Evolutionary conservation across 345 rosid species (phyloP).

Genomic region (Populus euphratica): DNA sequence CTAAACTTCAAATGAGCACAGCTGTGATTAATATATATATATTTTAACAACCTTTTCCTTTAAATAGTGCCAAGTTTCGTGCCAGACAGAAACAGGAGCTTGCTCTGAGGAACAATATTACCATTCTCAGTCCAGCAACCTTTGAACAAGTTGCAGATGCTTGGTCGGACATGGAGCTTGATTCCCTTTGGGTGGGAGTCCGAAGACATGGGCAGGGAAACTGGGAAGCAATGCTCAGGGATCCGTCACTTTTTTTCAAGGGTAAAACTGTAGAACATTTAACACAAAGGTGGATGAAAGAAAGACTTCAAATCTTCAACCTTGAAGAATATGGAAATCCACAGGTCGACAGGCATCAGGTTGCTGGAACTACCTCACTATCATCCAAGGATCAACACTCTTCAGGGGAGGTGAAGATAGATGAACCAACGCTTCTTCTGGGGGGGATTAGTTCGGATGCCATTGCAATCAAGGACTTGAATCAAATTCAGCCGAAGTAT

Average conservation of each 20-base stretch:
- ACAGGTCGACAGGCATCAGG: neutral
- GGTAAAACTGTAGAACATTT: slow-evolving; percentile 10
- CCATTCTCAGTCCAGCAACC: neutral
- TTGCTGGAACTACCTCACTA: neutral
- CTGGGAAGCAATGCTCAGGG: slow-evolving; percentile 14
- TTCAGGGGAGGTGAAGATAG: neutral
- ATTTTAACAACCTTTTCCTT: neutral
- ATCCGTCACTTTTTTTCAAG: slow-evolving; percentile 6
- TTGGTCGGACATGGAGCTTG: slow-evolving; percentile 25
- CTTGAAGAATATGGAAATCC: neutral
- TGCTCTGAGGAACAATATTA: neutral
- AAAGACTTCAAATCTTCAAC: neutral
- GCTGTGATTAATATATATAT: neutral
- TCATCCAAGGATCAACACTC: neutral
- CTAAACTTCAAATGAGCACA: neutral
- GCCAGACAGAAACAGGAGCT: neutral
- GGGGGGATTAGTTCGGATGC: neutral
- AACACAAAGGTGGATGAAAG: slow-evolving; percentile 13
- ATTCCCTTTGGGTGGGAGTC: slow-evolving; percentile 25
- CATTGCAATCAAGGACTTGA: neutral
- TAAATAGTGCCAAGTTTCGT: slow-evolving; percentile 12
- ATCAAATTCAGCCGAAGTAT: neutral
- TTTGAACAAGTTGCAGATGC: neutral
- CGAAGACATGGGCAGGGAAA: slow-evolving; percentile 17
- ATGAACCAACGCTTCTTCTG: neutral